Base-by-base conservation (phyloP, 331 rosid genomes). In the Malus hybrid region DNA sequence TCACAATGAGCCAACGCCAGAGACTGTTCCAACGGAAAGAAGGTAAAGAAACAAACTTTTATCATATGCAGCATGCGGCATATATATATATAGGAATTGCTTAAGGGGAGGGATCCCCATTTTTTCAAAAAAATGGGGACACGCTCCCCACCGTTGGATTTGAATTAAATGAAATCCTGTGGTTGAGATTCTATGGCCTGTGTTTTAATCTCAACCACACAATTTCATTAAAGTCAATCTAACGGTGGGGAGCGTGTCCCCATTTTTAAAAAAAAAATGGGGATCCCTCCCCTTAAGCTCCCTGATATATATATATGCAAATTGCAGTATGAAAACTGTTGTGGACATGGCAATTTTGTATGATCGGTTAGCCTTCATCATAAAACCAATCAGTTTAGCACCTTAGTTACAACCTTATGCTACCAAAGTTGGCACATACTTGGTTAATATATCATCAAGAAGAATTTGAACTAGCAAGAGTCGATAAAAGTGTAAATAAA, bases 1-100 rank as follows among this genome's bases (percentile, higher is more conserved):
- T 91, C 98, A 71, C 88, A 87, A 81, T 93, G 97, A 6, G 93
- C 96, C 91, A 93, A 79, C 5, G 98, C 96, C 80, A 93, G 80
- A 74, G 98, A 93, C 98, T 91, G 96, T 79, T 32, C 73, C 80
- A 82, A 63, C 65, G 36, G 36, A 50, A 7, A 52, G 18, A 7
- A 18, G 10, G 19, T 15, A 19, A 56, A 32, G 6, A n/a, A 32
- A 6, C 12, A 56, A 20, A 33, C 29, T 16, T 20, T 20, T 5
- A 2, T 18, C 18, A 6, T 12, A 46, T 26, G 57, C 3, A 63
- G 44, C 68, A 32, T 18, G 18, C 10, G 44, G 19, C 36, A 24
- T 24, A 24, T 24, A 24, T 24, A 24, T 24, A 24, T 24, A 24
- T 22, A 22, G 24, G 24, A 22, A 22, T 22, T 22, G 24, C 24